These are phyloP conservation scores for Chaetoceros tenuissimus DNA, from an alignment of 108 stramenopile species.

Conservation along the genomic window DNA sequence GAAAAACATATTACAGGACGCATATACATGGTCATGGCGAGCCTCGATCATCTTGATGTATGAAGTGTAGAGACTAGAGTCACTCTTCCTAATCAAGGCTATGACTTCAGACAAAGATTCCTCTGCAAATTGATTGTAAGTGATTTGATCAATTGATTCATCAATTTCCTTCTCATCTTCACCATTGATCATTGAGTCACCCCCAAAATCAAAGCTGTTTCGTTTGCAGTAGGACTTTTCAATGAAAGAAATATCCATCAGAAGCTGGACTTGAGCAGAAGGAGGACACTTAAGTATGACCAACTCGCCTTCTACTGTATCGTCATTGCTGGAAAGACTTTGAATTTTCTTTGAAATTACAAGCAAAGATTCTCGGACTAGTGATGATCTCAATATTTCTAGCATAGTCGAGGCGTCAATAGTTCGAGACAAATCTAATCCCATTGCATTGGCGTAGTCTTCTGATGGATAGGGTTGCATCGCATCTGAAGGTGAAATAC, in stretches of 20 bases:
- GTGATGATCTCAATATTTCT: constrained; percentile 47
- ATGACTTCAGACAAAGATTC: constrained; percentile 15
- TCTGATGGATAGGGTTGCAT: constrained; percentile 58
- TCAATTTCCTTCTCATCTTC: not conserved
- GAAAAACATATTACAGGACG: constrained; percentile 58
- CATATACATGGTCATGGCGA: constrained; percentile 43
- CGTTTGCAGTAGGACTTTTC: constrained; percentile 39
- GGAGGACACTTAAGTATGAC: constrained; percentile 14
- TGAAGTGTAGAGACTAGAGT: not conserved
- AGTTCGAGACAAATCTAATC: constrained; percentile 25
- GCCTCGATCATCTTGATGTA: constrained; percentile 24
- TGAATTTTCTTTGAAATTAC: constrained; percentile 19
- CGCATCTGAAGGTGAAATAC: constrained; percentile 75
- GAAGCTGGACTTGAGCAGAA: constrained; percentile 53
- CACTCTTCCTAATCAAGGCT: constrained; percentile 10
- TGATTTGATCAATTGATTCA: not conserved
- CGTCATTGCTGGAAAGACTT: too few species aligned
- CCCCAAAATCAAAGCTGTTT: constrained; percentile 12
- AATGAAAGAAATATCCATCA: constrained; percentile 44
- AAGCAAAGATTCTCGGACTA: constrained; percentile 38
- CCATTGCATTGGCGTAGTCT: constrained; percentile 59
- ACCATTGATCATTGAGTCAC: not conserved
- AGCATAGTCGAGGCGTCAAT: constrained; percentile 48
- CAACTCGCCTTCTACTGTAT: too few species aligned
- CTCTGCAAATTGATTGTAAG: constrained; percentile 19